Evolutionary conservation across 176 grass and related monocot species (phyloP).

Genomic region (Calamus simplicifolius): DNA sequence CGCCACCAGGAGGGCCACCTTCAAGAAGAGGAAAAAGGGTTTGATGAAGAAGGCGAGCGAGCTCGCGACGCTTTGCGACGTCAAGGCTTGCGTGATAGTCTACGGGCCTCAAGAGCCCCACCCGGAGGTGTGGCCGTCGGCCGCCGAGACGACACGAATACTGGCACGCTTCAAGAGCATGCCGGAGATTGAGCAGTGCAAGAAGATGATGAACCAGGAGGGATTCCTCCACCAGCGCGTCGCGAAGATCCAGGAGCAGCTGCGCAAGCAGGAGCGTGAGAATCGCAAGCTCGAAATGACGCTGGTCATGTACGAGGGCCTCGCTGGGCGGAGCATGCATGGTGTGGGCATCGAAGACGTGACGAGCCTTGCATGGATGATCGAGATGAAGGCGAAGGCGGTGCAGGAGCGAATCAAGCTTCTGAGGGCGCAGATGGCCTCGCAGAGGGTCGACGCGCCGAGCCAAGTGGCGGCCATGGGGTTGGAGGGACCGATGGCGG

Average conservation of each 20-base stretch:
- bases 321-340: background rate
- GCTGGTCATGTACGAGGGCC: constrained; percentile 25
- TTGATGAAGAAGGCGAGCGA: constrained; percentile 11
- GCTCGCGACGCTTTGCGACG: constrained; percentile 10
- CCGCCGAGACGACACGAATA: background rate
- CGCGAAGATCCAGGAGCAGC: constrained; percentile 24
- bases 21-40: constrained; percentile 3
- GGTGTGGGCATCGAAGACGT: constrained; percentile 21
- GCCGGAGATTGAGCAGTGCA: constrained; percentile 27
- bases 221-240: constrained; percentile 23
- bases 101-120: background rate
- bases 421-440: background rate
- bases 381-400: constrained; percentile 9
- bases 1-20: background rate
- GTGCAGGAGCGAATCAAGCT: constrained; percentile 6
- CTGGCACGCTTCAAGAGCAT: constrained; percentile 18
- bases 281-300: constrained; percentile 15
- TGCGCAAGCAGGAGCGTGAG: constrained; percentile 18
- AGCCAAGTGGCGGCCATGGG: too few relatives aligned
- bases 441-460: too few relatives aligned
- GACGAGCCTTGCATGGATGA: constrained; percentile 8
- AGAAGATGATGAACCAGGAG: constrained; percentile 39
- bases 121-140: constrained; percentile 16
- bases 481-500: too few relatives aligned
- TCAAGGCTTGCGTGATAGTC: background rate